Evolutionary conservation across 2,329 filamentous ascomycete genomes (phyloP).

Genomic region (Akanthomyces muscarius): DNA sequence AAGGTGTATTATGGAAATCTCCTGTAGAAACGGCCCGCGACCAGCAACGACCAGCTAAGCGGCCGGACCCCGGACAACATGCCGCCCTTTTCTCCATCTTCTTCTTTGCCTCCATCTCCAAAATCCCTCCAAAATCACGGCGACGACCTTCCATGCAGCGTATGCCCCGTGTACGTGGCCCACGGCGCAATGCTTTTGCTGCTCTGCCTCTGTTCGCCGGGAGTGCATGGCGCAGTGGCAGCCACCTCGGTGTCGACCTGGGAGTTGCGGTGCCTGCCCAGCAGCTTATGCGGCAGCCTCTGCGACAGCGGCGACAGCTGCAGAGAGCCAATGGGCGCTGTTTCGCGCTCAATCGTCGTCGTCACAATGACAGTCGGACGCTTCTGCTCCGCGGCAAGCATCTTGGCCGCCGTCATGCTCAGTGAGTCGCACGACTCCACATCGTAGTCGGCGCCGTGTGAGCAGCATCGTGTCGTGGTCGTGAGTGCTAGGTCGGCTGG

Average conservation of each 20-base stretch:
- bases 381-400: neutral
- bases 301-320: neutral
- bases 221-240: neutral
- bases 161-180: neutral
- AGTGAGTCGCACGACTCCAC: constrained; percentile 13
- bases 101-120: neutral
- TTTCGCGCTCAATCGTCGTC: constrained; percentile 16
- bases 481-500: constrained; percentile 28
- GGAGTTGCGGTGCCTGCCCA: constrained; percentile 2
- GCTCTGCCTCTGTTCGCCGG: neutral
- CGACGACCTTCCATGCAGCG: neutral
- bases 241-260: neutral
- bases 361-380: constrained; percentile 13
- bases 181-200: neutral
- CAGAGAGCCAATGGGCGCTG: neutral
- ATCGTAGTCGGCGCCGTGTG: constrained; percentile 21
- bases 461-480: constrained; percentile 20
- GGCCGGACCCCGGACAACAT: neutral
- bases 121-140: neutral
- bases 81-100: neutral
- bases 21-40: neutral
- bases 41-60: neutral
- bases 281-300: neutral
- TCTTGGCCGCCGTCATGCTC: constrained; percentile 9
- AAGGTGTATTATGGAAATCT: neutral